phyloP scores from a whole-genome alignment of 176 grass and related monocot species.

The Carex scoparia region DNA sequence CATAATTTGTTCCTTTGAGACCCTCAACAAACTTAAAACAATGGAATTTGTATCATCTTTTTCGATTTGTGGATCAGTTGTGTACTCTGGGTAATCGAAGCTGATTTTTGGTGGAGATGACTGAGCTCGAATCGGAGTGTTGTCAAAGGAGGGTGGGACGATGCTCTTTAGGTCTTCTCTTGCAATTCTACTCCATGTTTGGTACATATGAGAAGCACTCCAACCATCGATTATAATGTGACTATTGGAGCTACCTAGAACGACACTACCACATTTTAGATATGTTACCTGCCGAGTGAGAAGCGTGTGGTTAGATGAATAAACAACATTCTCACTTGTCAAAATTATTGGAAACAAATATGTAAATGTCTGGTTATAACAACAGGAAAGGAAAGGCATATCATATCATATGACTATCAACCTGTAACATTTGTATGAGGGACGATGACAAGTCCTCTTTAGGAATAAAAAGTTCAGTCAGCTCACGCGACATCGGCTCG shows the following conservation, averaged over 20 bases:
- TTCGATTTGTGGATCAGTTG: background rate
- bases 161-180: background rate
- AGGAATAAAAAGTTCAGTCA: conserved; percentile 46
- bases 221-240: background rate
- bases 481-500: conserved; percentile 47
- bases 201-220: background rate
- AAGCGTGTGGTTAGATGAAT: background rate
- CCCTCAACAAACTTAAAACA: background rate
- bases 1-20: conserved; percentile 1
- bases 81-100: conserved; percentile 7
- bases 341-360: no score
- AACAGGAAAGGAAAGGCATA: no score
- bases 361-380: no score
- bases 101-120: background rate
- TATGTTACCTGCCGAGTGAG: background rate
- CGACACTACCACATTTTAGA: conserved; percentile 12
- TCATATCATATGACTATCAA: background rate
- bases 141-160: conserved; percentile 25
- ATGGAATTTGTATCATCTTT: background rate
- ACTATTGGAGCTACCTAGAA: background rate
- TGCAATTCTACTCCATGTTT: background rate
- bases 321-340: no score
- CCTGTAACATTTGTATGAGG: conserved; percentile 14
- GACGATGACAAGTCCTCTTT: conserved; percentile 6
- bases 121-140: conserved; percentile 20